A percentile compares a stretch with the other conserved stretches of the same genome.
phyloP scores from a whole-genome alignment of 2,329 filamentous ascomycete species.

The Metarhizium sp. region DNA sequence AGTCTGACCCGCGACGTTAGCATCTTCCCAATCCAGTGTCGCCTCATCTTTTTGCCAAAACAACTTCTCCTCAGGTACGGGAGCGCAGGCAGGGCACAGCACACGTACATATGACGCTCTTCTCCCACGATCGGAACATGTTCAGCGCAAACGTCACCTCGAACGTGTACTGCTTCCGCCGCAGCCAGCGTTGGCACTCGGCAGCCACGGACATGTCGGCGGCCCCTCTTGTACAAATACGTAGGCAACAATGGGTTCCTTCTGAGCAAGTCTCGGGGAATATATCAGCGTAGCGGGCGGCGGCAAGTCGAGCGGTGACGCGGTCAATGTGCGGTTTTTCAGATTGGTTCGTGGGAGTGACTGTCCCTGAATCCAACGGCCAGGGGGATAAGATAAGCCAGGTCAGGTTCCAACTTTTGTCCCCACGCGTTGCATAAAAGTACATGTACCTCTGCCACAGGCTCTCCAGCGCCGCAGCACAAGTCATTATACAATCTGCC shows the following conservation, averaged over 20 bases:
- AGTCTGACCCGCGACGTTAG: constrained; percentile 48
- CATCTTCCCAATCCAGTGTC: constrained; percentile 26
- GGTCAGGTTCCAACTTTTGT: neutral
- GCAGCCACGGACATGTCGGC: constrained; percentile 5
- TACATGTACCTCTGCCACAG: too few species aligned
- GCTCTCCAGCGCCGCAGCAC: too few species aligned
- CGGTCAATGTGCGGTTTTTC: neutral
- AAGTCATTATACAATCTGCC: too few species aligned
- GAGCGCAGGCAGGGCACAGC: constrained; percentile 38
- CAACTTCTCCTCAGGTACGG: too few species aligned
- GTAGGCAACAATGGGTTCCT: too few species aligned
- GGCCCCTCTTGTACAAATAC: neutral
- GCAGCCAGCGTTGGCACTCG: constrained; percentile 68
- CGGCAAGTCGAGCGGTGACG: neutral
- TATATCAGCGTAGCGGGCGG: too few species aligned
- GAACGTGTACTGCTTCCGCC: constrained; percentile 95
- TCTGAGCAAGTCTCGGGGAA: too few species aligned
- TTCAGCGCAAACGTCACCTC: constrained; percentile 95
- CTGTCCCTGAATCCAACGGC: too few species aligned
- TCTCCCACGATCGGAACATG: constrained; percentile 94
- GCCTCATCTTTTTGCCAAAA: too few species aligned
- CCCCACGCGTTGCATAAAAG: too few species aligned
- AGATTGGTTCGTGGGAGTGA: neutral
- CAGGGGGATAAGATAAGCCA: too few species aligned
- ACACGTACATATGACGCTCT: constrained; percentile 91